These are phyloP conservation scores for Candida awuae DNA, from an alignment of 805 yeast species.

Conservation along the genomic window DNA sequence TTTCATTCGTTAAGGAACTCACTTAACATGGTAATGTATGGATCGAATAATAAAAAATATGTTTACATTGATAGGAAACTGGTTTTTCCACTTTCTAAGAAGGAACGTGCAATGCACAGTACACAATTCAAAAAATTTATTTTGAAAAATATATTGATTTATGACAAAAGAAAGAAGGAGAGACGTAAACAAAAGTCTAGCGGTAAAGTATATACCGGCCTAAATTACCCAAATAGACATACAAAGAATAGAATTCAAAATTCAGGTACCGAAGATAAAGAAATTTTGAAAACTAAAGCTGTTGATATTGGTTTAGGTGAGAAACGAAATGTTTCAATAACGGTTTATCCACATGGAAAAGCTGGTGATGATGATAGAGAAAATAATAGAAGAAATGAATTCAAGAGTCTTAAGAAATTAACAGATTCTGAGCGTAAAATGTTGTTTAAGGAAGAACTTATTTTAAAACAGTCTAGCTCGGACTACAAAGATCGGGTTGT, in stretches of 20 bases:
- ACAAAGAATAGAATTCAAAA: background rate
- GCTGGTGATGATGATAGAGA: constrained; percentile 3
- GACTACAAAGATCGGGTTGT: background rate
- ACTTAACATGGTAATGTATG: no score
- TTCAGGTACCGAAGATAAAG: background rate
- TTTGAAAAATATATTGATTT: background rate
- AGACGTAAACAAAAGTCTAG: background rate
- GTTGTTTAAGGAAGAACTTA: constrained; percentile 4
- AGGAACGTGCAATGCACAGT: background rate
- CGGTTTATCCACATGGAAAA: constrained; percentile 13
- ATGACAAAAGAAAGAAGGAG: background rate
- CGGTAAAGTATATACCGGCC: no score
- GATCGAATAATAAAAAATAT: background rate
- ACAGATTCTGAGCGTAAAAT: constrained; percentile 6
- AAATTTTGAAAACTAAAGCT: constrained; percentile 4
- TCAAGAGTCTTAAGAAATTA: constrained; percentile 1
- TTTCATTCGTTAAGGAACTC: no score
- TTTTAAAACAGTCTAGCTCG: background rate
- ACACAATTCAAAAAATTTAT: background rate
- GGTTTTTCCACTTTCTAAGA: background rate
- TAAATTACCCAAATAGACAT: no score
- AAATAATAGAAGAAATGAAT: background rate
- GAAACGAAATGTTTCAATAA: constrained; percentile 6
- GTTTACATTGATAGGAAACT: background rate
- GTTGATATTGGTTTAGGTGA: constrained; percentile 5